Evolutionary conservation across 1,284 basidiomycete genomes (phyloP).

Genomic region (Chalciporus sp.): DNA sequence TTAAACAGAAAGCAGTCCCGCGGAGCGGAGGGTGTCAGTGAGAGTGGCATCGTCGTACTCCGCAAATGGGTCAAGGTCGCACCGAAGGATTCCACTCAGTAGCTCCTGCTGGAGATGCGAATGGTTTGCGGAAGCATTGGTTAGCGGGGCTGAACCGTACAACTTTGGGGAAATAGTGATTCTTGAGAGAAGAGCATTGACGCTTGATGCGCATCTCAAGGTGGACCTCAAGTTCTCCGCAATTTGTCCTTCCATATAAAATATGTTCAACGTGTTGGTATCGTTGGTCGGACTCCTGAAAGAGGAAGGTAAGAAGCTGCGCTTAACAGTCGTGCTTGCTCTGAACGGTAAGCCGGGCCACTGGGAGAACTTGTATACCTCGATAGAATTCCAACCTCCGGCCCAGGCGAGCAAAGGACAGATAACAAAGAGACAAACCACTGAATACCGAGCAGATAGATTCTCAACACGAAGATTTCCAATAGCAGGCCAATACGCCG

Average conservation of each 20-base stretch:
- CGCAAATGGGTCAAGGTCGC: conserved; percentile 72
- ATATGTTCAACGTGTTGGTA: conserved; percentile 64
- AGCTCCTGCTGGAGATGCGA: conserved; percentile 54
- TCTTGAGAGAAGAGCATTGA: conserved; percentile 46
- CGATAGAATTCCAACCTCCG: no score
- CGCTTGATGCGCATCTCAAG: conserved; percentile 6
- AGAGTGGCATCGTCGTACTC: conserved; percentile 69
- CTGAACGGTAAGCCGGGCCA: conserved; percentile 38
- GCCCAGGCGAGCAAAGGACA: no score
- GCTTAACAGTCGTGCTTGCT: conserved; percentile 18
- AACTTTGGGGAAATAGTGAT: conserved; percentile 62
- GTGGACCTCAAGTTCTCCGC: conserved; percentile 54
- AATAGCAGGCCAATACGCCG: conserved; percentile 79
- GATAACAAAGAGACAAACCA: neutral
- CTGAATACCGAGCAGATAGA: conserved; percentile 60
- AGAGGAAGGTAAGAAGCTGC: conserved; percentile 34
- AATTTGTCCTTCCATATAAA: conserved; percentile 51
- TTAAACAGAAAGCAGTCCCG: conserved; percentile 56
- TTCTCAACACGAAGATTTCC: conserved; percentile 67
- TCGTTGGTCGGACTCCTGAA: conserved; percentile 47
- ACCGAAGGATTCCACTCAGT: conserved; percentile 56
- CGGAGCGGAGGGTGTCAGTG: conserved; percentile 55
- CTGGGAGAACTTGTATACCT: conserved; percentile 10
- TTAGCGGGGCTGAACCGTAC: conserved; percentile 23
- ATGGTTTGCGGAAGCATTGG: neutral